These are phyloP conservation scores for Thelonectria blattea DNA, from an alignment of 2,329 filamentous ascomycete genomes.

Conservation along the genomic window DNA sequence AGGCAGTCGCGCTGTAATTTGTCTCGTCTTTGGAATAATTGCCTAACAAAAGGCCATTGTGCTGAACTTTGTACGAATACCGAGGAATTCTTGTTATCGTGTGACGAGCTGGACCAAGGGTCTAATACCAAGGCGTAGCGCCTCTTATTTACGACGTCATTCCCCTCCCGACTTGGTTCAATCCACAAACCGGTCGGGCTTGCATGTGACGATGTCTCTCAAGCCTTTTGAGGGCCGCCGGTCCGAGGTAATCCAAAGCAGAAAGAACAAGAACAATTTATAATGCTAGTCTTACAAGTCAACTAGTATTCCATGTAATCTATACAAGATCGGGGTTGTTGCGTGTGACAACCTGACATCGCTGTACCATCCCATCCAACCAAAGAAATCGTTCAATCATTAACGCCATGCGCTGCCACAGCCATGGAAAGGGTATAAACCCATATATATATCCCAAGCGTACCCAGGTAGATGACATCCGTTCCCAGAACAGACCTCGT, in stretches of 20 bases:
- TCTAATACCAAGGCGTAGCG: neutral
- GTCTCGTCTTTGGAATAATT: too few species aligned
- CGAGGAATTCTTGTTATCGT: neutral
- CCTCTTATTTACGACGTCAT: constrained; percentile 14
- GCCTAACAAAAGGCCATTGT: neutral
- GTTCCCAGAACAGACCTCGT: neutral
- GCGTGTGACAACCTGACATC: too few species aligned
- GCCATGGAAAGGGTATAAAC: too few species aligned
- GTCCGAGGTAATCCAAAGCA: neutral
- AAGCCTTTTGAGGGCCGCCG: too few species aligned
- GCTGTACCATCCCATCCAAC: too few species aligned
- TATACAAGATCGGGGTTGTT: too few species aligned
- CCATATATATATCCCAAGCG: too few species aligned
- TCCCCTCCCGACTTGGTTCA: neutral
- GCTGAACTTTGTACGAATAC: too few species aligned
- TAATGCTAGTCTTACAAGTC: too few species aligned
- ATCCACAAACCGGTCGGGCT: neutral
- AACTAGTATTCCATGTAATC: too few species aligned
- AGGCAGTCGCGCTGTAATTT: neutral
- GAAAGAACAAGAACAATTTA: neutral
- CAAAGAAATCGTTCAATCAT: neutral
- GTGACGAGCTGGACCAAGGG: neutral
- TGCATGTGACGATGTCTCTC: neutral
- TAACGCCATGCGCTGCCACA: neutral
- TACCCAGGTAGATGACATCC: too few species aligned